Base-by-base conservation (phyloP, 2,329 filamentous ascomycete genomes). In the Cryoendolithus antarcticus region DNA sequence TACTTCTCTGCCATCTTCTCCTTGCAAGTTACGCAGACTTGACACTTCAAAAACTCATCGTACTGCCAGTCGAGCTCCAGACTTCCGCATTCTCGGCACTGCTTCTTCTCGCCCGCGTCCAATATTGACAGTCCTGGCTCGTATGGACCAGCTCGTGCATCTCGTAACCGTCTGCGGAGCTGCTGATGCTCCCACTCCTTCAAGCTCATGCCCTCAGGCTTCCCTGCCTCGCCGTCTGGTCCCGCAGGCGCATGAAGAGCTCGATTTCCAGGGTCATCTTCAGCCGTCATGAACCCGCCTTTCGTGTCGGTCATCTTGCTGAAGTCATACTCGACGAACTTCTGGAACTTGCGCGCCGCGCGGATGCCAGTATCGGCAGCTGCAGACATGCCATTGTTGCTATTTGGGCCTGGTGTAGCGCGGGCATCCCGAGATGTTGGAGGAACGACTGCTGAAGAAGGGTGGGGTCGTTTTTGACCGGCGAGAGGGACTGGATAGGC, bases 301-400 rank as follows among this genome's bases (percentile, higher is more conserved):
- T 95, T 95, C 1, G 89, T 96, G 60, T 98, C 91, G 5, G 82
- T 93, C 86, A 98, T 96, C 63, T 89, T 82, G 57, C 83, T 89
- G 63, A 98, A 91, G 61, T 98, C 91, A 64, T 95, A 96, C 57
- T 98, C 91, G 55, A 98, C 88, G 57, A 82, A 96, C 59, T 91
- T 89, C 44, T 83, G 77, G 50, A 96, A 95, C 55, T 93, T 95
- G 54, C 79, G 75, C 30, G 85, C 84, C 1, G 89, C 81, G 40
- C 77, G 78, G 36, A 93, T 78, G 44, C 58, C 66, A 10, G 68
- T 66, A 46, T 71, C 63, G 51, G 58, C 50, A 55, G 58, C 48
- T 62, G 50, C 47, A 6, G 50, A 48, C 34, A 55, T 39, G 42
- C 49, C 52, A 47, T 56, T 48, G 39, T 54, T 50, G 48, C 50